Percentiles rank a stretch among this genome's conserved stretches.
Conservation (phyloP, 192 early-diverging fungal genomes). For the Rhizophagus prolifer region DNA sequence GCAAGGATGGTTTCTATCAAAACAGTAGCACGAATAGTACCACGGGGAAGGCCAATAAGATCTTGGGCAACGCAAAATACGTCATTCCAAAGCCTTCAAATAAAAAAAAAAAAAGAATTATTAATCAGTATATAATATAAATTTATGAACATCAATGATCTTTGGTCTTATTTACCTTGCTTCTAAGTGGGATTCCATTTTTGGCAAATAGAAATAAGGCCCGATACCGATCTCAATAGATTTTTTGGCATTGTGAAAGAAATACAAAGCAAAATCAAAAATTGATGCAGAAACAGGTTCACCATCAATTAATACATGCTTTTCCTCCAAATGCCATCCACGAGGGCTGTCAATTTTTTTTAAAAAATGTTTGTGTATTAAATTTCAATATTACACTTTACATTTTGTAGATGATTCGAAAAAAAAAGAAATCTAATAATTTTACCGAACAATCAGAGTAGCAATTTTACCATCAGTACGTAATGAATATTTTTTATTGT, state of each 20-base stretch:
- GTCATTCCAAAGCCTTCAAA: slow-evolving; percentile 92
- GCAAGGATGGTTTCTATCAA: slow-evolving; percentile 98
- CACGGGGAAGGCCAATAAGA: slow-evolving; percentile 82
- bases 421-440: slow-evolving; percentile 1
- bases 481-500: slow-evolving; percentile 94
- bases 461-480: slow-evolving; percentile 88
- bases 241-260: slow-evolving; percentile 96
- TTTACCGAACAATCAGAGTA: slow-evolving; percentile 84
- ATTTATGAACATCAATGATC: not conserved
- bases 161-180: slow-evolving; percentile 43
- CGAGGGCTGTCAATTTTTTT: slow-evolving; percentile 66
- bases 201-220: slow-evolving; percentile 98
- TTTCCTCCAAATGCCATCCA: slow-evolving; percentile 99
- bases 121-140: not conserved
- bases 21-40: slow-evolving; percentile 95
- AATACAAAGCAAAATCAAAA: slow-evolving; percentile 98
- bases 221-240: slow-evolving; percentile 81
- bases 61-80: slow-evolving; percentile 96
- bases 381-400: not conserved
- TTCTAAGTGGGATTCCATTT: slow-evolving; percentile 98
- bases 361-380: no score
- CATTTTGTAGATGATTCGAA: not conserved
- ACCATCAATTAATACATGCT: slow-evolving; percentile 90
- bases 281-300: slow-evolving; percentile 91
- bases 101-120: not conserved